Conservation (phyloP, 1,284 basidiomycete genomes). For the Leccinum subrobustum region DNA sequence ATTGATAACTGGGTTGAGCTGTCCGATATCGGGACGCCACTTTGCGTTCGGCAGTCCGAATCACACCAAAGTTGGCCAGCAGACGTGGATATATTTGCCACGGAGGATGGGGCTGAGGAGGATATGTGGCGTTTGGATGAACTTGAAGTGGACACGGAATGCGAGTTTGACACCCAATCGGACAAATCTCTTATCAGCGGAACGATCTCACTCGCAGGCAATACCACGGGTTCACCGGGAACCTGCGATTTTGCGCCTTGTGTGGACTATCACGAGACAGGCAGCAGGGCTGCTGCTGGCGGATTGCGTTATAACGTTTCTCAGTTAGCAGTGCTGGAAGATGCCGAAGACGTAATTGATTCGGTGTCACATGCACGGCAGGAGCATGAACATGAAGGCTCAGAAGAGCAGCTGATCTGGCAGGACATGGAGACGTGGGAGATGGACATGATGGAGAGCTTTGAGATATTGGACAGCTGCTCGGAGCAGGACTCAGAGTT, state of each 20-base stretch:
- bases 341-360: constrained; percentile 14
- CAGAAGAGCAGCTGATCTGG: constrained; percentile 17
- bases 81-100: constrained; percentile 16
- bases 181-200: constrained; percentile 30
- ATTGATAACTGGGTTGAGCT: constrained; percentile 21
- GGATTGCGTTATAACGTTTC: constrained; percentile 12
- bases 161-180: constrained; percentile 16
- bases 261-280: background rate
- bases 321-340: constrained; percentile 20
- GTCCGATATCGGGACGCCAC: constrained; percentile 10
- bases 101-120: constrained; percentile 18
- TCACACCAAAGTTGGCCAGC: constrained; percentile 3
- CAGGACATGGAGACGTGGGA: constrained; percentile 5
- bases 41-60: constrained; percentile 1
- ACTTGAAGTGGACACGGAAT: constrained; percentile 6
- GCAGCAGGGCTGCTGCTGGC: constrained; percentile 8
- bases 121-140: constrained; percentile 15
- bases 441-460: constrained; percentile 4
- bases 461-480: constrained; percentile 14
- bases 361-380: constrained; percentile 12
- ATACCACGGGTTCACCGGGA: background rate
- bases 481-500: background rate
- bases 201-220: constrained; percentile 14
- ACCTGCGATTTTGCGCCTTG: background rate
- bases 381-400: constrained; percentile 6